Conservation (phyloP, 2,329 filamentous ascomycete genomes). For the Calonectria naviculata region DNA sequence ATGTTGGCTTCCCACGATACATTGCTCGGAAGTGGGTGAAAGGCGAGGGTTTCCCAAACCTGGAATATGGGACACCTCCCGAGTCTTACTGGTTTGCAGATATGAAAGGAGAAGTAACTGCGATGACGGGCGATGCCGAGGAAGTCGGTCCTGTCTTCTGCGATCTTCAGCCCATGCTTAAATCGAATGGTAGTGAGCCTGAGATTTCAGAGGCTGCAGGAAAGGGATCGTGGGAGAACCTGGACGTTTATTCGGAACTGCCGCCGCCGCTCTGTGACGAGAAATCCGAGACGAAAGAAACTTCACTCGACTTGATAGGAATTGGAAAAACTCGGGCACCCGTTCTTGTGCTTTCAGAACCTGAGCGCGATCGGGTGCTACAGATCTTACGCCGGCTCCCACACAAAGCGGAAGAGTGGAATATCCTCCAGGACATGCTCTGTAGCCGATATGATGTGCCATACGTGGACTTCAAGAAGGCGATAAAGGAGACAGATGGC, state of each 20-base stretch:
- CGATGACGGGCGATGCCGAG: neutral
- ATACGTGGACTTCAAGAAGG: neutral
- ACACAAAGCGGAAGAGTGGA: neutral
- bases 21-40: neutral
- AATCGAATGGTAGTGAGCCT: neutral
- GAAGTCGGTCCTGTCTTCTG: neutral
- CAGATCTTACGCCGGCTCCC: neutral
- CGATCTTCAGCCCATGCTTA: neutral
- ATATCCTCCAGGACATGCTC: neutral
- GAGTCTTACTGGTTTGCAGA: neutral
- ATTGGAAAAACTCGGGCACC: neutral
- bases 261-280: neutral
- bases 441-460: neutral
- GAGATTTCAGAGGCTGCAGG: neutral
- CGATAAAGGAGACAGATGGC: neutral
- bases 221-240: neutral
- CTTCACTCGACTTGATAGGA: neutral
- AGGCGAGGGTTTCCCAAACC: neutral
- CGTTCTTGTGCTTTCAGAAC: neutral
- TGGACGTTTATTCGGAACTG: neutral
- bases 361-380: neutral
- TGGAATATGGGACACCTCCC: neutral
- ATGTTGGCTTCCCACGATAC: neutral
- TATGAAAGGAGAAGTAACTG: neutral
- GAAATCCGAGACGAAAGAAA: neutral